These are phyloP conservation scores for Arachis hypogaea DNA, from an alignment of 306 rosid genomes.

Conservation along the genomic window DNA sequence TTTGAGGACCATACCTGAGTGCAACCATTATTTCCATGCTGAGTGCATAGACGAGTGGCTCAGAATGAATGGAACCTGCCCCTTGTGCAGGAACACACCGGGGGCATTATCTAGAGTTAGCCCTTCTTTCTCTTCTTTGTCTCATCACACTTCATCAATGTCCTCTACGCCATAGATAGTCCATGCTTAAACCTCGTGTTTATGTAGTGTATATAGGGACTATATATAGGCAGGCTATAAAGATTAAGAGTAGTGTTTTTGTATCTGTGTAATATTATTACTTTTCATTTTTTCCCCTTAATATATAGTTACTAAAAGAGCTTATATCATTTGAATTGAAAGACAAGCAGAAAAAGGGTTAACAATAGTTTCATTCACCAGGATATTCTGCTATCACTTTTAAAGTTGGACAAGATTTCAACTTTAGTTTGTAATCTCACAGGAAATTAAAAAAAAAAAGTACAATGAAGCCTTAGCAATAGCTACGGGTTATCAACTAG, in stretches of 20 bases:
- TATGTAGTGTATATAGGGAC: not conserved
- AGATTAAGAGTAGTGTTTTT: not conserved
- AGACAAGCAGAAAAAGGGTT: not conserved
- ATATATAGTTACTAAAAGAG: not conserved
- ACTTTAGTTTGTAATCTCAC: not conserved
- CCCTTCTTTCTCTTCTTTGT: conserved; percentile 39
- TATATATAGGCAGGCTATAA: not conserved
- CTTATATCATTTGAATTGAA: not conserved
- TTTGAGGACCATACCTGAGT: conserved; percentile 73
- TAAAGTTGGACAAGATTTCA: not conserved
- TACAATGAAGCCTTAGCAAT: too few relatives aligned
- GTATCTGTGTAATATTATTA: not conserved
- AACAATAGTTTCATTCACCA: not conserved
- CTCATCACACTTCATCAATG: conserved; percentile 31
- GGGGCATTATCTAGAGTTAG: conserved; percentile 35
- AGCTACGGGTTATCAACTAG: too few relatives aligned
- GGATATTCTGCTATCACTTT: not conserved
- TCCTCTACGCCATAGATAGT: conserved; percentile 36
- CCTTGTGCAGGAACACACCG: conserved; percentile 72
- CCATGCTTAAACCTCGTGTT: not conserved
- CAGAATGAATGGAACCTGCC: conserved; percentile 70
- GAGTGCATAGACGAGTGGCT: conserved; percentile 84
- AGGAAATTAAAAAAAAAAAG: too few relatives aligned
- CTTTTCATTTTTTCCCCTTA: not conserved
- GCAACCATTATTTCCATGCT: conserved; percentile 74